These are phyloP conservation scores for Macrolepiota dolichaula DNA, from an alignment of 768 basidiomycete species.

Conservation along the genomic window DNA sequence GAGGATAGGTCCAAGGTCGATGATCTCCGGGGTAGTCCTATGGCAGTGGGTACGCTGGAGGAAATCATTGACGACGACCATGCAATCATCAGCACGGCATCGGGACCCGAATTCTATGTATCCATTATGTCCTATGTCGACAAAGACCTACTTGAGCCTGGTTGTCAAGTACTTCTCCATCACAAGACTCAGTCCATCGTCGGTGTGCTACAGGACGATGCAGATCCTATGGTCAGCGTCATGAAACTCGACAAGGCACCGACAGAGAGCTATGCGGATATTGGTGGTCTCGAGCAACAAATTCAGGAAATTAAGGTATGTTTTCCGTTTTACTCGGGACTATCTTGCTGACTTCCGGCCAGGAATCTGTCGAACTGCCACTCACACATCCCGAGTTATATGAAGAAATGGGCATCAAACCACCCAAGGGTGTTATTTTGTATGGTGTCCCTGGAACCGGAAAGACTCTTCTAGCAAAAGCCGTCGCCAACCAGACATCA, in stretches of 20 bases:
- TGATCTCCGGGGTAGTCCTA: slow-evolving; percentile 90
- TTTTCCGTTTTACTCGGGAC: not conserved
- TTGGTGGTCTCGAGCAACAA: slow-evolving; percentile 94
- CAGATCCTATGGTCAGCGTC: slow-evolving; percentile 93
- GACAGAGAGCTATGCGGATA: slow-evolving; percentile 97
- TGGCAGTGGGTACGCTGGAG: slow-evolving; percentile 98
- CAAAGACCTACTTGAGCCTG: slow-evolving; percentile 96
- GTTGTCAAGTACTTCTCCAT: slow-evolving; percentile 91
- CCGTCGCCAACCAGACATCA: slow-evolving; percentile 97
- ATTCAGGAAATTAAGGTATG: slow-evolving; percentile 98
- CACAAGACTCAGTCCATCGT: slow-evolving; percentile 96
- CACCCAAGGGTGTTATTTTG: slow-evolving; percentile 99
- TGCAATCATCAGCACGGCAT: slow-evolving; percentile 95
- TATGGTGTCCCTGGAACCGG: slow-evolving; percentile 99
- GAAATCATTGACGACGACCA: slow-evolving; percentile 99
- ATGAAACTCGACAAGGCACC: slow-evolving; percentile 99
- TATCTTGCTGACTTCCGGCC: slow-evolving; percentile 1
- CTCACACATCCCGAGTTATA: slow-evolving; percentile 97
- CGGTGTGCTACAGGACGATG: slow-evolving; percentile 93
- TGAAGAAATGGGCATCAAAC: slow-evolving; percentile 99
- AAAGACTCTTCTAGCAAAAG: slow-evolving; percentile 96
- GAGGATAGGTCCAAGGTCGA: slow-evolving; percentile 93
- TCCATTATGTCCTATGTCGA: slow-evolving; percentile 98
- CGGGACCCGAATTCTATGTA: slow-evolving; percentile 95
- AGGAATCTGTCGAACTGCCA: slow-evolving; percentile 98